Evolutionary conservation across 2,329 filamentous ascomycete species (phyloP).

Genomic region (Alternaria viburni): DNA sequence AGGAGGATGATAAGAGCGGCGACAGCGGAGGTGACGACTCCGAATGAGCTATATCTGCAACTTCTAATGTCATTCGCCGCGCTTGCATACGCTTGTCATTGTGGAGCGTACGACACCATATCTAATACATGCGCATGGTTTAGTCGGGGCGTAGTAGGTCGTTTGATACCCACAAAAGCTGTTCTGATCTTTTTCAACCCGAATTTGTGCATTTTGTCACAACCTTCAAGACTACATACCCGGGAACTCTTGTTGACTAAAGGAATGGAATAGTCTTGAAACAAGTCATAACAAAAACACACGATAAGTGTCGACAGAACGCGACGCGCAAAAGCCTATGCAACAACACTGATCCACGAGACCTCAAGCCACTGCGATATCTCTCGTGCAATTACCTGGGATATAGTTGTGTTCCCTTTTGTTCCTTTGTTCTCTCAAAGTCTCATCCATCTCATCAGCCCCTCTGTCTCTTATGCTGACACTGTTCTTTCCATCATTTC

Average conservation of each 20-base stretch:
- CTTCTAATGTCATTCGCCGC: neutral
- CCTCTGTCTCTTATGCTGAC: neutral
- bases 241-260: neutral
- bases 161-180: neutral
- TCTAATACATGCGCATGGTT: neutral
- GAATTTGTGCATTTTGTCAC: neutral
- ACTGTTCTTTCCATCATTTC: fast-evolving
- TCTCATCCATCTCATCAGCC: neutral
- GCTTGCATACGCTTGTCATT: neutral
- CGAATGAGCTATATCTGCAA: conserved; percentile 20
- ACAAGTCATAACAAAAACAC: neutral
- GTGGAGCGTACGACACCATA: neutral
- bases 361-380: neutral
- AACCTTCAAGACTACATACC: fast-evolving
- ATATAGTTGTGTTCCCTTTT: neutral
- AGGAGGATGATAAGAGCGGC: conserved; percentile 19
- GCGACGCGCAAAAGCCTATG: neutral
- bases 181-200: neutral
- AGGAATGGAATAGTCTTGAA: neutral
- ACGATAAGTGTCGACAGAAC: neutral
- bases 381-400: neutral
- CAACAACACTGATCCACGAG: neutral
- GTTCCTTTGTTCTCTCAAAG: fast-evolving
- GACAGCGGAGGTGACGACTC: conserved; percentile 27
- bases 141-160: neutral